phyloP scores from a whole-genome alignment of 164 flowering plant species.

The Platanus orientalis region DNA sequence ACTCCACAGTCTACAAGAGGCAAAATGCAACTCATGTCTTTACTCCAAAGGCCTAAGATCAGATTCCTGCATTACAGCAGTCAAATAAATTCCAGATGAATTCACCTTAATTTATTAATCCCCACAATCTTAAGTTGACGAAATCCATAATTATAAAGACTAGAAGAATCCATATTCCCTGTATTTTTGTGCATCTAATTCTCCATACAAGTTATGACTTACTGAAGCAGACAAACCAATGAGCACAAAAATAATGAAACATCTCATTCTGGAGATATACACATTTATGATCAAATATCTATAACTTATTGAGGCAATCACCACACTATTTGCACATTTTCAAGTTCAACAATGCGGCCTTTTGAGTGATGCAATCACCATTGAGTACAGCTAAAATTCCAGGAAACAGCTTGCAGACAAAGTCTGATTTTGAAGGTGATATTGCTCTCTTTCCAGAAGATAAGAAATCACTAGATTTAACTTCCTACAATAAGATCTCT shows the following conservation, averaged over 20 bases:
- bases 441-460: too few relatives aligned
- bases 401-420: too few relatives aligned
- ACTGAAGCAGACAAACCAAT: background rate
- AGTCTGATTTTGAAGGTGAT: too few relatives aligned
- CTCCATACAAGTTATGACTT: background rate
- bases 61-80: slow-evolving; percentile 58
- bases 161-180: background rate
- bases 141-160: background rate
- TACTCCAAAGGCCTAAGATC: slow-evolving; percentile 83
- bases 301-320: background rate
- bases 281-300: background rate
- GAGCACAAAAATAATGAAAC: background rate
- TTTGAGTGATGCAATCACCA: too few relatives aligned
- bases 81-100: slow-evolving; percentile 6
- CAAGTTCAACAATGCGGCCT: background rate
- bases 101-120: background rate
- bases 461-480: too few relatives aligned
- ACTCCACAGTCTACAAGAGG: slow-evolving; percentile 82
- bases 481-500: too few relatives aligned
- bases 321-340: background rate
- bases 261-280: too few relatives aligned
- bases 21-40: slow-evolving; percentile 73
- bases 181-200: background rate
- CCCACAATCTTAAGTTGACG: background rate
- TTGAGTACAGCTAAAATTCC: too few relatives aligned